Evolutionary conservation across 305 asterid genomes (phyloP).

Genomic region (Fraxinus latifolia): DNA sequence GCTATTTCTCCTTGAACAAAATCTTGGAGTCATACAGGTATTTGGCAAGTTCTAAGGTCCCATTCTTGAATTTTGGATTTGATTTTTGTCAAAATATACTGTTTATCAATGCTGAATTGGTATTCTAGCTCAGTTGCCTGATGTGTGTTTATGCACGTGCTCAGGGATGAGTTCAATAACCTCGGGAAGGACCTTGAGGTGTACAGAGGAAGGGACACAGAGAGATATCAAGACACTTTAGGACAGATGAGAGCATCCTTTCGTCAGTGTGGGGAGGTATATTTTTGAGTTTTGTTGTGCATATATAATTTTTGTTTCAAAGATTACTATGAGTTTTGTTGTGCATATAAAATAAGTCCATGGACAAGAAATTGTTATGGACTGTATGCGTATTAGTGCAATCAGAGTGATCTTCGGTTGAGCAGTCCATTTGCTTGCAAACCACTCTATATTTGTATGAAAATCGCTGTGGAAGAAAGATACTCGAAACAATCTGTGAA

Average conservation of each 20-base stretch:
- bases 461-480: background rate
- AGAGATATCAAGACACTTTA: slow-evolving; percentile 53
- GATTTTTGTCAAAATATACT: background rate
- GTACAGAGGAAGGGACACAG: slow-evolving; percentile 59
- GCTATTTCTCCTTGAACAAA: slow-evolving; percentile 60
- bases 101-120: background rate
- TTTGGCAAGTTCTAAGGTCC: slow-evolving; percentile 20
- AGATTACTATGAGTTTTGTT: background rate
- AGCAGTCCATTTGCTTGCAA: background rate
- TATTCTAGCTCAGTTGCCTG: slow-evolving; percentile 19
- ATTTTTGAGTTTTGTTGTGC: background rate
- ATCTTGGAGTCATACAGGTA: slow-evolving; percentile 84
- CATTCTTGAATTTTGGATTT: slow-evolving; percentile 2
- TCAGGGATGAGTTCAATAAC: slow-evolving; percentile 66
- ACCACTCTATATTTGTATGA: background rate
- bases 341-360: background rate
- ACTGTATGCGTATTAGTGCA: background rate
- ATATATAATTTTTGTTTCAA: background rate
- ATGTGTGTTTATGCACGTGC: slow-evolving; percentile 20
- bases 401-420: background rate
- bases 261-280: slow-evolving; percentile 77
- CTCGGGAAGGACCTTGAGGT: slow-evolving; percentile 69
- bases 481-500: background rate
- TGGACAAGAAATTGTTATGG: background rate
- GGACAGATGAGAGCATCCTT: slow-evolving; percentile 68